A percentile compares a stretch with the other conserved stretches of the same genome.
Conservation (phyloP, 495 filamentous ascomycete genomes). For the Aspergillus mulundensis region DNA sequence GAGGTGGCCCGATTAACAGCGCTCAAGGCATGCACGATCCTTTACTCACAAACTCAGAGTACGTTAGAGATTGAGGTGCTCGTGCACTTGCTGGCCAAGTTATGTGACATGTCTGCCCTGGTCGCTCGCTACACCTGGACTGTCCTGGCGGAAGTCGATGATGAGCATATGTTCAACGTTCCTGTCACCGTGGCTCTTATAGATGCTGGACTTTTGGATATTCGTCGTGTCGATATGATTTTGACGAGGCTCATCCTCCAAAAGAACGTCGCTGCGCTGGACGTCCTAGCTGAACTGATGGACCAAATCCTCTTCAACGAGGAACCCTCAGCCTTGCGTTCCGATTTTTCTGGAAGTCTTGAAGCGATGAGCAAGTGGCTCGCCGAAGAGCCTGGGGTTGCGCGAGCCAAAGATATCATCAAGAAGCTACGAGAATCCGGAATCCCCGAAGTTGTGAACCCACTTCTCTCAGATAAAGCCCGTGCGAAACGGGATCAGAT, state of each 20-base stretch:
- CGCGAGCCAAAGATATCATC: slow-evolving; percentile 63
- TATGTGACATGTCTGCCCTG: slow-evolving; percentile 72
- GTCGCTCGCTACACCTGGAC: slow-evolving; percentile 70
- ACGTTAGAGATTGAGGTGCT: slow-evolving; percentile 76
- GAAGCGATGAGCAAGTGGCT: slow-evolving; percentile 83
- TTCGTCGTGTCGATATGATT: slow-evolving; percentile 73
- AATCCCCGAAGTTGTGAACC: slow-evolving; percentile 47
- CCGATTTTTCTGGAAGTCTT: slow-evolving; percentile 80
- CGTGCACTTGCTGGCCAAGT: slow-evolving; percentile 71
- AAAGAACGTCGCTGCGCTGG: slow-evolving; percentile 63
- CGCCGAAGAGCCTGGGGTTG: slow-evolving; percentile 61
- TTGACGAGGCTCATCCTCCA: slow-evolving; percentile 66
- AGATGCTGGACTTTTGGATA: slow-evolving; percentile 67
- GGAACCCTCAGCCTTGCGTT: slow-evolving; percentile 67
- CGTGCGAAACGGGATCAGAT: slow-evolving; percentile 68
- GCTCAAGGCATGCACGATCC: slow-evolving; percentile 62
- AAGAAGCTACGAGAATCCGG: slow-evolving; percentile 64
- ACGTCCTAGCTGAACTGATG: slow-evolving; percentile 71
- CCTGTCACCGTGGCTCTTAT: slow-evolving; percentile 73
- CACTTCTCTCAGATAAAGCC: slow-evolving; percentile 46
- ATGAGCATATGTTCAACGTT: slow-evolving; percentile 73
- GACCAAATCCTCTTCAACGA: slow-evolving; percentile 74
- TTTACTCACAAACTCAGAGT: slow-evolving; percentile 58
- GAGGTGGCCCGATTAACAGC: slow-evolving; percentile 63
- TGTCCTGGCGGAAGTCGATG: slow-evolving; percentile 60